Evolutionary conservation across 768 basidiomycete genomes (phyloP).

Genomic region (Hygrocybe punicea): DNA sequence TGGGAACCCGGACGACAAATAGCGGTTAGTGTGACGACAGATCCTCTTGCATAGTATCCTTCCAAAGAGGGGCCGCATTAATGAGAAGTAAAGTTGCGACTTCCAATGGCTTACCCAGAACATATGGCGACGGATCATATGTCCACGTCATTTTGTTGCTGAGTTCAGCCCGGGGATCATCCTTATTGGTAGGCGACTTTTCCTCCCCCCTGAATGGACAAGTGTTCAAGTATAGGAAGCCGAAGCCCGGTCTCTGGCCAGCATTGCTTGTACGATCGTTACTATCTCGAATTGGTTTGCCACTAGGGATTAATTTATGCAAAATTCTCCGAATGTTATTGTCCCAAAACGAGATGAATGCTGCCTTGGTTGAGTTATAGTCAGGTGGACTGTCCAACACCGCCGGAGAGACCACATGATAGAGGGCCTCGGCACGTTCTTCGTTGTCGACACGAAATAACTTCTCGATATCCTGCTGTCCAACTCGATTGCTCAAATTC

Average conservation of each 20-base stretch:
- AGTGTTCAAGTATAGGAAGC: conserved; percentile 13
- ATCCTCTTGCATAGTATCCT: conserved; percentile 19
- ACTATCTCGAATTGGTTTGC: conserved; percentile 17
- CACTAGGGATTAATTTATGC: conserved; percentile 13
- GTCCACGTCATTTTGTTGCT: conserved; percentile 18
- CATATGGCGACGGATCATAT: conserved; percentile 22
- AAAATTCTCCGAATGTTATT: conserved; percentile 20
- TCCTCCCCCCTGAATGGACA: conserved; percentile 28
- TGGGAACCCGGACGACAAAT: neutral
- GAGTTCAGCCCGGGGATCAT: conserved; percentile 20
- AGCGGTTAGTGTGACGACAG: conserved; percentile 9
- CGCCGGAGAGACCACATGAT: no score
- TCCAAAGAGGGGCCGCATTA: conserved; percentile 11
- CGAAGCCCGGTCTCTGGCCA: conserved; percentile 16
- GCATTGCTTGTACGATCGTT: conserved; percentile 15
- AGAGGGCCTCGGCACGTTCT: neutral
- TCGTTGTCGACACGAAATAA: neutral
- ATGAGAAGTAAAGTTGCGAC: neutral
- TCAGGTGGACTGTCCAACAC: neutral
- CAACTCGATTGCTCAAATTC: neutral
- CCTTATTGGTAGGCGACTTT: conserved; percentile 11
- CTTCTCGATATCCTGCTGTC: neutral
- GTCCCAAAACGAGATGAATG: conserved; percentile 24
- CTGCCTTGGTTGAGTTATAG: conserved; percentile 11
- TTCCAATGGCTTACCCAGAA: conserved; percentile 16